These are phyloP conservation scores for Nannochloropsis salina DNA, from an alignment of 108 stramenopile species.

Conservation along the genomic window DNA sequence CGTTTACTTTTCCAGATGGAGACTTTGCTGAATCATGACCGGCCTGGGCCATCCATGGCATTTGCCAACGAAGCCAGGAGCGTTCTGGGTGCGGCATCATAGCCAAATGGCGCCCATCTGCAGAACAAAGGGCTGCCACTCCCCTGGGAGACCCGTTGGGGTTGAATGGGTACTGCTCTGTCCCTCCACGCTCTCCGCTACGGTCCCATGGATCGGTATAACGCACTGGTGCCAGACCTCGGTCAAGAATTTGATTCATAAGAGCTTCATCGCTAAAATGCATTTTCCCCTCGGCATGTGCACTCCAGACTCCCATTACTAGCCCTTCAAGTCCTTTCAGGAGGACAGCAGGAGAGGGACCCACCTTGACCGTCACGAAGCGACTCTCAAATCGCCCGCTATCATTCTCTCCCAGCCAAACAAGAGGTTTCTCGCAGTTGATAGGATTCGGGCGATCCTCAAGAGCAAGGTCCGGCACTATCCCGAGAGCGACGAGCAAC, in stretches of 20 bases:
- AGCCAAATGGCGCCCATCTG: not conserved
- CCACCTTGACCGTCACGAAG: constrained; percentile 62
- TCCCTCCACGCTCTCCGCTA: not conserved
- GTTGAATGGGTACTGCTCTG: constrained; percentile 21
- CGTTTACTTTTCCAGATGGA: not conserved
- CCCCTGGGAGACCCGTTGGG: constrained; percentile 16
- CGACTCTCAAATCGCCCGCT: constrained; percentile 95
- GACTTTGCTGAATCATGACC: not conserved
- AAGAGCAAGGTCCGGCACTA: constrained; percentile 68
- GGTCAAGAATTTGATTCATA: not conserved
- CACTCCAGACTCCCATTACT: constrained; percentile 94
- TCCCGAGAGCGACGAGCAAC: constrained; percentile 95
- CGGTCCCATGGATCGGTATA: constrained; percentile 9
- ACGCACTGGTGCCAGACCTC: not conserved
- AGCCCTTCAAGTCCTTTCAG: constrained; percentile 84
- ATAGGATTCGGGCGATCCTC: not conserved
- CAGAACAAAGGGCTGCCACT: not conserved
- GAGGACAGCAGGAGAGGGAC: constrained; percentile 33
- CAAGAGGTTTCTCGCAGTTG: constrained; percentile 62
- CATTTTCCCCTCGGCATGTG: constrained; percentile 94
- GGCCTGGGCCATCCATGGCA: constrained; percentile 5
- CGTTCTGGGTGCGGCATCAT: constrained; percentile 24
- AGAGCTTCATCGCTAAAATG: constrained; percentile 67
- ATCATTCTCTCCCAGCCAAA: constrained; percentile 89
- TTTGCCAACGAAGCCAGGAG: not conserved